Conservation (phyloP, 371 early-diverging fungal species). For the Nematocida sp. region DNA sequence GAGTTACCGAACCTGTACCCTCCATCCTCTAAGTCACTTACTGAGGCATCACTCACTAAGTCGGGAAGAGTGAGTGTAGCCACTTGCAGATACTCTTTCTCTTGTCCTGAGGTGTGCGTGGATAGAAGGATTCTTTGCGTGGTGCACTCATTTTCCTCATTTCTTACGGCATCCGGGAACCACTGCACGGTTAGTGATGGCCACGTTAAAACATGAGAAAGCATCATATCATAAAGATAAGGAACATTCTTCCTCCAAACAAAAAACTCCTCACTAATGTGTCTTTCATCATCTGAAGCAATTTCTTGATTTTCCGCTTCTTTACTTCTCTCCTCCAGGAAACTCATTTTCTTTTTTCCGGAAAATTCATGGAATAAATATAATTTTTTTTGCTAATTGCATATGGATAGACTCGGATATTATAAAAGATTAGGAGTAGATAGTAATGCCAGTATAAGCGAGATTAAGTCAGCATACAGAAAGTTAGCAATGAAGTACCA, state of each 20-base stretch:
- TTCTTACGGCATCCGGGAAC: constrained; percentile 75
- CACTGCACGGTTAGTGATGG: constrained; percentile 91
- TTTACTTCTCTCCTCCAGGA: constrained; percentile 12
- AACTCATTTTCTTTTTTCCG: constrained; percentile 22
- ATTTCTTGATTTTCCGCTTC: neutral
- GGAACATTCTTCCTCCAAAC: constrained; percentile 97
- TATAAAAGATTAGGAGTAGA: constrained; percentile 58
- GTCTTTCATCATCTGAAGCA: constrained; percentile 70
- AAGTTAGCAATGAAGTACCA: constrained; percentile 54
- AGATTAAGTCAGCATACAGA: constrained; percentile 59
- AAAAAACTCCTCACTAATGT: constrained; percentile 82
- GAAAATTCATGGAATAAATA: constrained; percentile 43
- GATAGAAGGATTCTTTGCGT: constrained; percentile 70
- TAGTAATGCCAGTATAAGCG: constrained; percentile 50
- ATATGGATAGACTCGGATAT: constrained; percentile 58
- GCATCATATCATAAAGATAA: constrained; percentile 86
- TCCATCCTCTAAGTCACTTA: constrained; percentile 69
- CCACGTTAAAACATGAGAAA: constrained; percentile 92
- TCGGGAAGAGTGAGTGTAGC: constrained; percentile 78
- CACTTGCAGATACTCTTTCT: constrained; percentile 83
- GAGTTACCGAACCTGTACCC: constrained; percentile 73
- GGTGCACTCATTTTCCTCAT: constrained; percentile 55
- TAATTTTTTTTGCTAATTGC: constrained; percentile 4
- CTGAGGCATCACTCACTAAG: constrained; percentile 68
- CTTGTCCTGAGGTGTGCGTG: constrained; percentile 87